Conservation (phyloP, 768 basidiomycete genomes). For the Podaxis rugospora region DNA sequence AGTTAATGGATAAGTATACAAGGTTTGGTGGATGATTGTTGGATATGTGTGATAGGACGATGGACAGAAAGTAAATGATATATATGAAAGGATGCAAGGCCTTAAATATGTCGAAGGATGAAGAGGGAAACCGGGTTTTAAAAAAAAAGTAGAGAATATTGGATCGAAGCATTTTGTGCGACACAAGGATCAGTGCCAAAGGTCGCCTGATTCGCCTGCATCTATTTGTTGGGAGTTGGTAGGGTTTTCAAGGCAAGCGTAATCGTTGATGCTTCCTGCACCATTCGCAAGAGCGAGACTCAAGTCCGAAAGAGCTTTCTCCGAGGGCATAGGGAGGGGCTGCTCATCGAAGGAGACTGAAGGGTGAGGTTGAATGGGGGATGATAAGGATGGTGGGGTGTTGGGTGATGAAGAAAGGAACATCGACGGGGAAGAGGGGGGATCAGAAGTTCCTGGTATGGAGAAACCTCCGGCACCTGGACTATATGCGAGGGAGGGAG, state of each 20-base stretch:
- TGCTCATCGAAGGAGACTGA: conserved; percentile 29
- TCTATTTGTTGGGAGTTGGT: conserved; percentile 1
- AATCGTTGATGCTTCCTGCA: conserved; percentile 25
- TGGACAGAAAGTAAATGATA: conserved; percentile 2
- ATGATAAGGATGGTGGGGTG: background rate
- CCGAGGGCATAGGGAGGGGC: conserved; percentile 10
- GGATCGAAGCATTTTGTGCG: background rate
- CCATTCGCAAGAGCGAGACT: conserved; percentile 24
- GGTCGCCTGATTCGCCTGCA: conserved; percentile 44
- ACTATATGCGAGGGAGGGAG: background rate
- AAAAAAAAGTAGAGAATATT: background rate
- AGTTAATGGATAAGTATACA: conserved; percentile 11
- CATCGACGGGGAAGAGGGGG: background rate
- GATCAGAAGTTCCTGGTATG: background rate
- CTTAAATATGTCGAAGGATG: background rate
- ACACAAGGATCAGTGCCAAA: conserved; percentile 34
- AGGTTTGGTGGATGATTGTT: conserved; percentile 1
- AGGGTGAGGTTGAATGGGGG: background rate
- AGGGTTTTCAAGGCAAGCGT: conserved; percentile 13
- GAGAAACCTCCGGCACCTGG: background rate
- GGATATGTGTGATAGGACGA: background rate
- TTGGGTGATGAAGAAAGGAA: background rate
- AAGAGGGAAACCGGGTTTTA: background rate
- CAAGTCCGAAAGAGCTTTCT: conserved; percentile 21
- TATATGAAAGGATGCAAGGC: background rate